phyloP scores from a whole-genome alignment of 2,329 filamentous ascomycete species.

The Diaporthe capsici region DNA sequence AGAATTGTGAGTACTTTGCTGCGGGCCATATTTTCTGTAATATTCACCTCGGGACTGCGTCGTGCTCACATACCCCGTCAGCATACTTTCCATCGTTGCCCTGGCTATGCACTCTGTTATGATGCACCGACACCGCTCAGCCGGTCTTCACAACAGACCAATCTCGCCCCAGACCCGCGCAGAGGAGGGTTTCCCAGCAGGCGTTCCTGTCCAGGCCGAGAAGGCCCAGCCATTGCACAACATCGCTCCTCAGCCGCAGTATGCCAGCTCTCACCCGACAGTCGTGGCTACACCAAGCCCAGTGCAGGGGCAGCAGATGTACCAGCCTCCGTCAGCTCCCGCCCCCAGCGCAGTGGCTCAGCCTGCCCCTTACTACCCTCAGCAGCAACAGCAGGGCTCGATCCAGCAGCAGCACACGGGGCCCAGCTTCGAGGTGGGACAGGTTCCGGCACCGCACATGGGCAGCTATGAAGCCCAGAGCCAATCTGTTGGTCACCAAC shows the following conservation, averaged over 20 bases:
- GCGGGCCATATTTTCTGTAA: background rate
- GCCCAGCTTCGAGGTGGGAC: background rate
- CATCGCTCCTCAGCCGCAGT: constrained; percentile 42
- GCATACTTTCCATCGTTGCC: constrained; percentile 58
- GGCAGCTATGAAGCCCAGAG: constrained; percentile 35
- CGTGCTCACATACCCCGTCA: constrained; percentile 43
- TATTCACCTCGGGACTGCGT: background rate
- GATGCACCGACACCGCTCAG: constrained; percentile 60
- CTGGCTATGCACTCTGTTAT: constrained; percentile 58
- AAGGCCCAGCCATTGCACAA: constrained; percentile 44
- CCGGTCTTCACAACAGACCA: constrained; percentile 57
- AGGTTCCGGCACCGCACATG: constrained; percentile 31
- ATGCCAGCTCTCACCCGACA: constrained; percentile 38
- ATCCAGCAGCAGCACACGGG: constrained; percentile 11
- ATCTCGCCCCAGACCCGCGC: constrained; percentile 26
- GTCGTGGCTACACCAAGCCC: constrained; percentile 41
- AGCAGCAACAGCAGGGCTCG: constrained; percentile 38
- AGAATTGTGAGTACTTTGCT: constrained; percentile 56
- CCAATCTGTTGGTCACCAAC: constrained; percentile 34
- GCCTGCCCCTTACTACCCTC: constrained; percentile 19
- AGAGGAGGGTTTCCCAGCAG: constrained; percentile 39
- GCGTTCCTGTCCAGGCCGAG: constrained; percentile 39
- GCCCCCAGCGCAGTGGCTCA: background rate
- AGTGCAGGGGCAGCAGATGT: constrained; percentile 41
- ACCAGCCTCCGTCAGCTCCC: constrained; percentile 41